A percentile compares a stretch with the other conserved stretches of the same genome.
These are phyloP conservation scores for Sphagnum magellanicum DNA, from an alignment of 228 moss, liverwort and hornwort genomes.

Conservation along the genomic window DNA sequence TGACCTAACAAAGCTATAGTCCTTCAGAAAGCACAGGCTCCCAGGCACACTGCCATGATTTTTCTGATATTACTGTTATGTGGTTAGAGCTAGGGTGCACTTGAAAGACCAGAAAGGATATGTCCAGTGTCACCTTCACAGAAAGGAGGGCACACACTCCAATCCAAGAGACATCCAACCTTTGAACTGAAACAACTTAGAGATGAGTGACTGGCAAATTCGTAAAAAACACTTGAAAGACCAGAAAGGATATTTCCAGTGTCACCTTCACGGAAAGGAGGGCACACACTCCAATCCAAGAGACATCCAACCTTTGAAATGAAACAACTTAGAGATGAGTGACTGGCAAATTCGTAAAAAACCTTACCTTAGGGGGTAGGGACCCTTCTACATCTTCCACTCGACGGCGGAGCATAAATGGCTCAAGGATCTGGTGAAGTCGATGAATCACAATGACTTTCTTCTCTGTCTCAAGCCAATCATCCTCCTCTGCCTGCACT, in stretches of 20 bases:
- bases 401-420: constrained; percentile 94
- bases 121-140: too few species aligned
- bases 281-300: not conserved
- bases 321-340: not conserved
- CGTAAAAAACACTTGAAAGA: too few species aligned
- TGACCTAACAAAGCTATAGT: too few species aligned
- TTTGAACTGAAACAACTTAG: not conserved
- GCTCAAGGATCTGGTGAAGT: constrained; percentile 95
- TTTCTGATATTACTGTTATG: too few species aligned
- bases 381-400: constrained; percentile 99
- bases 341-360: not conserved
- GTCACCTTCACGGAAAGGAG: too few species aligned
- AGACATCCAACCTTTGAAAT: not conserved
- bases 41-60: too few species aligned
- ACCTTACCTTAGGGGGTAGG: constrained; percentile 79
- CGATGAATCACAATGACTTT: constrained; percentile 98
- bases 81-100: too few species aligned
- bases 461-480: constrained; percentile 99
- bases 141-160: not conserved
- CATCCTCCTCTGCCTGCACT: constrained; percentile 84
- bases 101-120: too few species aligned
- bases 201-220: not conserved
- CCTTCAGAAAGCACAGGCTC: too few species aligned
- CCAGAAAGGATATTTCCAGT: too few species aligned
- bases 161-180: not conserved